Evolutionary conservation across 345 rosid species (phyloP).

Genomic region (Lepidium africanum): DNA sequence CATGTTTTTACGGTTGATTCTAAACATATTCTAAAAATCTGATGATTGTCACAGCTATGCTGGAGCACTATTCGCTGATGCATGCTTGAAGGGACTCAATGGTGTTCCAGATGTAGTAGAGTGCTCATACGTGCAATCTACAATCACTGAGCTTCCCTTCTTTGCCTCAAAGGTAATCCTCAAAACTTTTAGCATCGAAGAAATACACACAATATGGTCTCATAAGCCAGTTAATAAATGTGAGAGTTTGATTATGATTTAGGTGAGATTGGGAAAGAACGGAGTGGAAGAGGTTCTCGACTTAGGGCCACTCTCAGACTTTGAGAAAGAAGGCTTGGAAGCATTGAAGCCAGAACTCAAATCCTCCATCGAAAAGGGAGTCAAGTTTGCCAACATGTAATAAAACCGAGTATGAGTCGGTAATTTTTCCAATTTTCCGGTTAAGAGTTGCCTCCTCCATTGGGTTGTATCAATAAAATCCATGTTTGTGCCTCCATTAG

Average conservation of each 20-base stretch:
- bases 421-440: conserved; percentile 13
- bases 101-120: conserved; percentile 70
- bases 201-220: background rate
- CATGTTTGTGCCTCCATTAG: conserved; percentile 3
- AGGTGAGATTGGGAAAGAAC: conserved; percentile 70
- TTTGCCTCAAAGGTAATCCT: conserved; percentile 76
- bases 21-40: background rate
- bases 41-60: conserved; percentile 51
- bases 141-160: conserved; percentile 69
- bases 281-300: conserved; percentile 59
- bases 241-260: conserved; percentile 11
- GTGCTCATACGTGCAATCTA: conserved; percentile 72
- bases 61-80: conserved; percentile 84
- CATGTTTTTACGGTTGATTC: background rate
- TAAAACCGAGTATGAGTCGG: background rate
- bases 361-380: conserved; percentile 35
- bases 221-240: background rate
- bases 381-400: conserved; percentile 34
- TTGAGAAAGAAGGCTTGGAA: conserved; percentile 50
- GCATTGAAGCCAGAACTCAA: conserved; percentile 58
- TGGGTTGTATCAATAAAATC: conserved; percentile 11
- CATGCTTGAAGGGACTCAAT: conserved; percentile 83
- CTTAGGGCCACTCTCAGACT: conserved; percentile 50
- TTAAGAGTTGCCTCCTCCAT: background rate
- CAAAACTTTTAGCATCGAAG: background rate